Evolutionary conservation across 2,329 filamentous ascomycete species (phyloP).

Genomic region (Helicocarpus griseus): DNA sequence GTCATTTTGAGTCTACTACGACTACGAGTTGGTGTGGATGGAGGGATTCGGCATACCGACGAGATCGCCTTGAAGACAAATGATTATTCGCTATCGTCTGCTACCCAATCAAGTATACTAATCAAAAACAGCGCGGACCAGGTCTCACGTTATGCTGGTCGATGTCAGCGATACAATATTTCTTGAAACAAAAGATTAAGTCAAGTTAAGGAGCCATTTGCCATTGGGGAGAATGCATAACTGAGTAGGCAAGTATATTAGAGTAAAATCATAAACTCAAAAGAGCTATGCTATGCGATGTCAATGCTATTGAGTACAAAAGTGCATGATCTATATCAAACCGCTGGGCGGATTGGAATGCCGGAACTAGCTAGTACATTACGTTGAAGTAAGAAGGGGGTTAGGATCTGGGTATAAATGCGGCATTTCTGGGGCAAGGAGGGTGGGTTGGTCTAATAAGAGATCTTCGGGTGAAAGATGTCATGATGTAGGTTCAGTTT

Average conservation of each 20-base stretch:
- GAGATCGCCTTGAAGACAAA: not conserved
- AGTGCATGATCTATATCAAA: not conserved
- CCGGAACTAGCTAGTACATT: not conserved
- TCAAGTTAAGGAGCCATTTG: no score
- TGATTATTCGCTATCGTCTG: no score
- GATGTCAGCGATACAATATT: no score
- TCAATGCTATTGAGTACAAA: not conserved
- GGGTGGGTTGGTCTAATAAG: not conserved
- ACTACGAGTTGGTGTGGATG: not conserved
- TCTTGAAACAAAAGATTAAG: no score
- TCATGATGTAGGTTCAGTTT: conserved; percentile 28
- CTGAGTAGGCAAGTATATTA: no score
- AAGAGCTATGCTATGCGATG: not conserved
- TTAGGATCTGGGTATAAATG: not conserved
- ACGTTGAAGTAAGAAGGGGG: not conserved
- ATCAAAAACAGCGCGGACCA: no score
- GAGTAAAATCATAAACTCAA: no score
- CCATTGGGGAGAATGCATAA: no score
- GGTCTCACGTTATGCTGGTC: no score
- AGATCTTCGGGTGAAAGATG: not conserved
- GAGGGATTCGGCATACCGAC: not conserved
- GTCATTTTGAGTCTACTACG: no score
- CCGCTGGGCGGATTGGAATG: not conserved
- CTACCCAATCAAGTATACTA: no score
- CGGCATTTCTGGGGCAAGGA: not conserved